Conservation (phyloP, 1,139 yeast species). For the Hanseniaspora sp. region DNA sequence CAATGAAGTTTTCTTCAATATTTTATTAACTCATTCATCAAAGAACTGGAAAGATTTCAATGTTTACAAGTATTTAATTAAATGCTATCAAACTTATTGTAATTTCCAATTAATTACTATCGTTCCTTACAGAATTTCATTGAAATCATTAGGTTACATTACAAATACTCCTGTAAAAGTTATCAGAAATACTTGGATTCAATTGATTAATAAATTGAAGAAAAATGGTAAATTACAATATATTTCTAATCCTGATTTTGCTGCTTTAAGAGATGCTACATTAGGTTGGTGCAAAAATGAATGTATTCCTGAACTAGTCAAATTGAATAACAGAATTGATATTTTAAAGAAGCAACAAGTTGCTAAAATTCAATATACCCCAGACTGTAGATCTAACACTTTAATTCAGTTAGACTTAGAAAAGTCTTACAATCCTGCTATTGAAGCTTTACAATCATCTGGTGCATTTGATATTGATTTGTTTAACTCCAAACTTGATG, state of each 20-base stretch:
- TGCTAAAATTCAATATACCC: conserved; percentile 9
- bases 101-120: conserved; percentile 53
- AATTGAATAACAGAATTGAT: conserved; percentile 14
- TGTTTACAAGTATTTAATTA: conserved; percentile 49
- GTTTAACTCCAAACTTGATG: neutral
- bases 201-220: conserved; percentile 45
- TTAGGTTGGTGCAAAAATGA: conserved; percentile 34
- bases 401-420: conserved; percentile 19
- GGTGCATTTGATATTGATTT: conserved; percentile 28
- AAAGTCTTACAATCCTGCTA: conserved; percentile 28
- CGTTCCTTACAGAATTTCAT: conserved; percentile 63
- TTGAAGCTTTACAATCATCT: conserved; percentile 31
- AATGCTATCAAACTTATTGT: conserved; percentile 43
- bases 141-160: conserved; percentile 64
- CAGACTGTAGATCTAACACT: conserved; percentile 13
- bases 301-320: conserved; percentile 15
- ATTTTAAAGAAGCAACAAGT: conserved; percentile 18
- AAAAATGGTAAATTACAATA: conserved; percentile 41
- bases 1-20: conserved; percentile 62
- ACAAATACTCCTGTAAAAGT: conserved; percentile 43
- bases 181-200: conserved; percentile 52
- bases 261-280: conserved; percentile 71
- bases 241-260: conserved; percentile 80
- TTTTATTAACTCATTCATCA: conserved; percentile 51
- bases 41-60: conserved; percentile 58